phyloP scores from a whole-genome alignment of 2,329 filamentous ascomycete genomes.

The Stemphylium vesicarium region DNA sequence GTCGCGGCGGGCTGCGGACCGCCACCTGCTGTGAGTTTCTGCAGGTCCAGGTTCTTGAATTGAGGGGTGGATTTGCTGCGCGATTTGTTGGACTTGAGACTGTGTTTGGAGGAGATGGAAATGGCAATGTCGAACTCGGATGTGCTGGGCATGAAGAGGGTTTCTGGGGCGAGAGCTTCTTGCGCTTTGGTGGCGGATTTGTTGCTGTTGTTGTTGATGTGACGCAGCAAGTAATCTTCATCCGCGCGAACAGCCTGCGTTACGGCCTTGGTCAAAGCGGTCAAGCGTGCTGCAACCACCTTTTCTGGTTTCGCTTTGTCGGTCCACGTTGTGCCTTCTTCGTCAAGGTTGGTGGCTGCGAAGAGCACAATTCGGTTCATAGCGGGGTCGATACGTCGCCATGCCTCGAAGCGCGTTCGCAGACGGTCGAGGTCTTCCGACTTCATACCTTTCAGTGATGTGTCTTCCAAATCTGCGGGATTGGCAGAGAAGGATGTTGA shows the following conservation, averaged over 20 bases:
- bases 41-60: conserved; percentile 82
- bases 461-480: conserved; percentile 25
- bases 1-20: conserved; percentile 53
- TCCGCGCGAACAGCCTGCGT: conserved; percentile 56
- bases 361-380: conserved; percentile 86
- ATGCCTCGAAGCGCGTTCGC: conserved; percentile 76
- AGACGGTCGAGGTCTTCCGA: conserved; percentile 67
- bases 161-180: conserved; percentile 51
- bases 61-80: conserved; percentile 52
- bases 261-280: conserved; percentile 78
- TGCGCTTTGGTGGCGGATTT: neutral
- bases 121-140: conserved; percentile 88
- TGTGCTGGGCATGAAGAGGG: conserved; percentile 75
- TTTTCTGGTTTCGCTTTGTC: conserved; percentile 72
- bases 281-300: conserved; percentile 84
- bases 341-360: conserved; percentile 78
- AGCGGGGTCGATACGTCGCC: conserved; percentile 85
- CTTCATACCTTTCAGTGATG: conserved; percentile 55
- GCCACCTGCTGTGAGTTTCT: conserved; percentile 28
- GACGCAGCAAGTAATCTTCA: conserved; percentile 56
- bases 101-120: conserved; percentile 65
- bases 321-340: conserved; percentile 81
- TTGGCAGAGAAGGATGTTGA: conserved; percentile 46
- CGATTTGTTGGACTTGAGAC: conserved; percentile 41
- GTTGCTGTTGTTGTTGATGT: conserved; percentile 10